Evolutionary conservation across 495 filamentous ascomycete genomes (phyloP).

Genomic region (Xylaria scruposa): DNA sequence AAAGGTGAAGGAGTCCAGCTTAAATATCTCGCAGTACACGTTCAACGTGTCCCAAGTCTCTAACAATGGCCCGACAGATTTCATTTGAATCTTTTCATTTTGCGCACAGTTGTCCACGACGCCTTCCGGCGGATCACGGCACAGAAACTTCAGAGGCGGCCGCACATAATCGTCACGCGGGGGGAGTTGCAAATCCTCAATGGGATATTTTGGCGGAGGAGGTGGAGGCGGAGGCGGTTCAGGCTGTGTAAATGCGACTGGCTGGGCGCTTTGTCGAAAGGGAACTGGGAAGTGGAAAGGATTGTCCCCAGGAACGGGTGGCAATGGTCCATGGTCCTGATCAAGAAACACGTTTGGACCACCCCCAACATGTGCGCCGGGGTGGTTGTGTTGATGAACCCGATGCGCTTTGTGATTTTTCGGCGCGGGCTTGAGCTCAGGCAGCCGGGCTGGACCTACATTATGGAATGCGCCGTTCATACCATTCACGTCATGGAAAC

Average conservation of each 20-base stretch:
- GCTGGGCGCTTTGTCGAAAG: conserved; percentile 46
- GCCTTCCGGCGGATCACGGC: conserved; percentile 59
- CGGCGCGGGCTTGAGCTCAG: conserved; percentile 80
- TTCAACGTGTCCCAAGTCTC: conserved; percentile 97
- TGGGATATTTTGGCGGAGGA: conserved; percentile 88
- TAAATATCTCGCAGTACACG: conserved; percentile 91
- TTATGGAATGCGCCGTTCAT: conserved; percentile 46
- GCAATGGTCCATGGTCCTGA: conserved; percentile 45
- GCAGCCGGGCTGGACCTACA: conserved; percentile 59
- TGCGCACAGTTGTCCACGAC: conserved; percentile 40
- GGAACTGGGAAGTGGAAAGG: conserved; percentile 52
- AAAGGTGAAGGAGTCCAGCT: conserved; percentile 95
- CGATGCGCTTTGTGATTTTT: conserved; percentile 77
- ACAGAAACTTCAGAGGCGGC: conserved; percentile 79
- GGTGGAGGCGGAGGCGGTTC: conserved; percentile 69
- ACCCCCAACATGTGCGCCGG: conserved; percentile 46
- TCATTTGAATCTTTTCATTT: conserved; percentile 70
- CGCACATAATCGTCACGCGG: conserved; percentile 64
- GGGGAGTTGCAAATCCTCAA: conserved; percentile 86
- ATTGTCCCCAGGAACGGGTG: conserved; percentile 48
- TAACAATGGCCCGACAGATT: conserved; percentile 78
- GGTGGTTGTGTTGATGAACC: conserved; percentile 35
- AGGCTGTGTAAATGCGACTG: conserved; percentile 30
- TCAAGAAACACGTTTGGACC: conserved; percentile 47
- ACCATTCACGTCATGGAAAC: conserved; percentile 49